Evolutionary conservation across 2,329 filamentous ascomycete species (phyloP), one percentile per base, ranked within the genome.

Genomic region (Cladophialophora exuberans): DNA sequence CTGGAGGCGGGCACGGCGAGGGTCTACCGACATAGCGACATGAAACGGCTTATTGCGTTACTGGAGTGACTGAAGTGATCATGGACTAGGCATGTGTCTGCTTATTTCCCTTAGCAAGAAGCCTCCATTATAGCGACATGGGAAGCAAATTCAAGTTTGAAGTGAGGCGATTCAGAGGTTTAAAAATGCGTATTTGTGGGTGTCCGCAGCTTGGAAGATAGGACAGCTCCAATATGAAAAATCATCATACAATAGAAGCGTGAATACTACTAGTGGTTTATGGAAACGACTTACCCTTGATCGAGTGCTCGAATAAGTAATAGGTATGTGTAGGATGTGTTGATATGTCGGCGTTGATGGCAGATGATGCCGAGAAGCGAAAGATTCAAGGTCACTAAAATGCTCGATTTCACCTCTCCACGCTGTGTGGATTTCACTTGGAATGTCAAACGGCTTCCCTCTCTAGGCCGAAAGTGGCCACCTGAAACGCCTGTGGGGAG

Each of bases 1-100:
- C 58, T 75, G 72, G 46, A 72, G 72, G 61, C 77, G 75, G 60
- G 74, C 74, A 57, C 78, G 73, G 59, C 80, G 75, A 52, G 81
- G 81, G 62, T 80, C 78, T 64, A 75, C 69, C 54, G 76, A 72
- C 78, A 80, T 67, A 53, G 42, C 47, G 26, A 46, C 33, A 56
- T 45, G 56, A 44, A 18, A 22, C 28, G 15, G 10, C 25, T 36
- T 57, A 52, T 53, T 25, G 45, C 13, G 22, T 31, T 44, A n/a
- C n/a, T n/a, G n/a, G n/a, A n/a, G n/a, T n/a, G n/a, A n/a, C n/a
- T n/a, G 17, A 22, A 33, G 18, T 30, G 11, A 54, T 31, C 52
- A 55, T 56, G 23, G 39, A 49, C 39, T 46, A 26, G 28, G 15
- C 30, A 18, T 46, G 15, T 7, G 7, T 35, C 13, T n/a, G n/a